Evolutionary conservation across 225 moss, liverwort and hornwort genomes (phyloP).

Genomic region (Physcomitrium patens): DNA sequence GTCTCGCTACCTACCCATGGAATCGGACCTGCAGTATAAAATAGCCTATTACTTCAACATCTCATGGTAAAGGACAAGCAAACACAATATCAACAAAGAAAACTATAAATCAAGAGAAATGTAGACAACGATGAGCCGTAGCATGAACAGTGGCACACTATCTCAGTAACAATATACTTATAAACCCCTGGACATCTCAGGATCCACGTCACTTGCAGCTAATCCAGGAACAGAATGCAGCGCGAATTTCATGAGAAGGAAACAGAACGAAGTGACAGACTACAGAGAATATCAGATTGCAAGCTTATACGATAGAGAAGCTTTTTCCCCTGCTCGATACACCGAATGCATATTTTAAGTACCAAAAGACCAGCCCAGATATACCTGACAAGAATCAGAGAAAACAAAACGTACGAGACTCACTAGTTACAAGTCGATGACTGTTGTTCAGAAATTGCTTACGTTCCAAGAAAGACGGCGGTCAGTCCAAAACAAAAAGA

Average conservation of each 20-base stretch:
- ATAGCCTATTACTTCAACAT: slow-evolving; percentile 1
- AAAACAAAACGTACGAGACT: slow-evolving; percentile 18
- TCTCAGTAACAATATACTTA: neutral
- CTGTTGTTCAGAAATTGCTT: neutral
- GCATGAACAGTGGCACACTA: neutral
- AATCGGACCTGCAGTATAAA: slow-evolving; percentile 14
- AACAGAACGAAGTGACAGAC: slow-evolving; percentile 18
- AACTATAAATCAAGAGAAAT: slow-evolving; percentile 7
- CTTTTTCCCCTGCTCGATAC: neutral
- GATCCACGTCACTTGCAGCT: neutral
- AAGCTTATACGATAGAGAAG: neutral
- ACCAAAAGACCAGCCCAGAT: slow-evolving; percentile 3
- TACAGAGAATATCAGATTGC: neutral
- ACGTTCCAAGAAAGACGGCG: neutral
- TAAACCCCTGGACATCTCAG: neutral
- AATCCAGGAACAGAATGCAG: neutral
- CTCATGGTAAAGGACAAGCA: slow-evolving; percentile 13
- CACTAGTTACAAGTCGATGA: neutral
- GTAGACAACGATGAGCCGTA: neutral
- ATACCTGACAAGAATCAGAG: slow-evolving; percentile 24
- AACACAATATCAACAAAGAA: neutral
- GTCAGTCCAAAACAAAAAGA: slow-evolving; percentile 8
- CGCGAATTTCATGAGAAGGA: neutral
- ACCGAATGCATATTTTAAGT: slow-evolving; percentile 13
- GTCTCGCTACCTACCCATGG: slow-evolving; percentile 31